phyloP scores from a whole-genome alignment of 2,329 filamentous ascomycete genomes.

The Aspergillus tamarii region DNA sequence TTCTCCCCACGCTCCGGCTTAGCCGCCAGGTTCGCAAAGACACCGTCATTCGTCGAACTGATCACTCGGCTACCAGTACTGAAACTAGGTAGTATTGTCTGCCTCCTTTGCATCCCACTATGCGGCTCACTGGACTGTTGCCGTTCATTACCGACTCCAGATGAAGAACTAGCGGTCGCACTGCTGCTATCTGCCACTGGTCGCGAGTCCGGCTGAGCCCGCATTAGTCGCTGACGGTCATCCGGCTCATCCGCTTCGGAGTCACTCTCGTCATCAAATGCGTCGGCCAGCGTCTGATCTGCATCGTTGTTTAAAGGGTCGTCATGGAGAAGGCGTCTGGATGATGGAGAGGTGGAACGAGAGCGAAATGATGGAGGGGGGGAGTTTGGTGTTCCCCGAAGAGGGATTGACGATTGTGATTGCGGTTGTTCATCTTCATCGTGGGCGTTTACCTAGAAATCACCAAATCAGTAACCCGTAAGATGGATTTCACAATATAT shows the following conservation, averaged over 20 bases:
- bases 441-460: slow-evolving; percentile 46
- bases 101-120: slow-evolving; percentile 46
- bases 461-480: slow-evolving; percentile 1
- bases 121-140: slow-evolving; percentile 22
- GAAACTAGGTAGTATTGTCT: slow-evolving; percentile 60
- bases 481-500: background rate
- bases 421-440: slow-evolving; percentile 45
- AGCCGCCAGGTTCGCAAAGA: slow-evolving; percentile 92
- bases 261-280: slow-evolving; percentile 83
- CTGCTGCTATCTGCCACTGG: slow-evolving; percentile 34
- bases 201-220: slow-evolving; percentile 55
- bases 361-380: slow-evolving; percentile 82
- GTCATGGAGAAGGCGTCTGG: slow-evolving; percentile 56
- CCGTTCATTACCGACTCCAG: slow-evolving; percentile 24
- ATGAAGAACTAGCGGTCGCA: slow-evolving; percentile 29
- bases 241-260: slow-evolving; percentile 71
- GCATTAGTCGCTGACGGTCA: slow-evolving; percentile 84
- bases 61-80: slow-evolving; percentile 58
- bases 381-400: slow-evolving; percentile 41
- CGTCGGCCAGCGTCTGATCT: slow-evolving; percentile 84
- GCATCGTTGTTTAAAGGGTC: slow-evolving; percentile 60
- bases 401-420: slow-evolving; percentile 35
- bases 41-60: slow-evolving; percentile 83
- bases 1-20: slow-evolving; percentile 82
- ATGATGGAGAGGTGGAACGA: slow-evolving; percentile 69